Evolutionary conservation across 129 eudicot species (phyloP), one percentile per base, ranked within the genome.

Genomic region (Logfia minima): DNA sequence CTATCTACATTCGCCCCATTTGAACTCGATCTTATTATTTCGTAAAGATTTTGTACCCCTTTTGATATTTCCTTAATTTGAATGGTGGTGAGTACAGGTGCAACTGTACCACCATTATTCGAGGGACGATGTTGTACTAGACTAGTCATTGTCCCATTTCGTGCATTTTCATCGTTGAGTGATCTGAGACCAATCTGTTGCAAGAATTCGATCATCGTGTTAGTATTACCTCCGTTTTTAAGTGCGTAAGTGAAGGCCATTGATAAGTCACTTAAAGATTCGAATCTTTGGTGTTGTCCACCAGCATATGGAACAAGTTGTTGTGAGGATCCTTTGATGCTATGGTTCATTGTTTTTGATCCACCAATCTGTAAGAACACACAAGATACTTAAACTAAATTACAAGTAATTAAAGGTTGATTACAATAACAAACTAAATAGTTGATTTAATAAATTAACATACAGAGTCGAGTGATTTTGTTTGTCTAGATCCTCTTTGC

Each of bases 41-140:
- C 90, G 77, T 94, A 89, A 14, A 91, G 74, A 78, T 86, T 91
- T 4, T 89, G 97, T 13, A 90, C 90, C 28, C 99, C 97, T 83
- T 87, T 94, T 11, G 99, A 86, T 67, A 94, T 82, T 55, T 94
- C 97, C 68, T 76, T 81, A 9, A 94, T 84, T 48, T 94, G 99
- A 53, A 86, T 68, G 10, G 83, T 61, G 18, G 99, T 83, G 64
- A 87, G 75, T n/a, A 83, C 73, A 4, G 92, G 88, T 2, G 77
- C 65, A 5, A 48, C 71, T 18, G 80, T 77, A 70, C 84, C 92
- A 59, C 85, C 91, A 59, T 19, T 31, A 19, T 55, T 83, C 14
- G 90, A 68, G 60, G 77, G 67, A 23, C 84, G 79, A 4, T 76
- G 82, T 11, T 55, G 61, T 28, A 78, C 69, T 19, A 71, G 68